Conservation (phyloP, 1,284 basidiomycete species). For the Ustilago tritici region DNA sequence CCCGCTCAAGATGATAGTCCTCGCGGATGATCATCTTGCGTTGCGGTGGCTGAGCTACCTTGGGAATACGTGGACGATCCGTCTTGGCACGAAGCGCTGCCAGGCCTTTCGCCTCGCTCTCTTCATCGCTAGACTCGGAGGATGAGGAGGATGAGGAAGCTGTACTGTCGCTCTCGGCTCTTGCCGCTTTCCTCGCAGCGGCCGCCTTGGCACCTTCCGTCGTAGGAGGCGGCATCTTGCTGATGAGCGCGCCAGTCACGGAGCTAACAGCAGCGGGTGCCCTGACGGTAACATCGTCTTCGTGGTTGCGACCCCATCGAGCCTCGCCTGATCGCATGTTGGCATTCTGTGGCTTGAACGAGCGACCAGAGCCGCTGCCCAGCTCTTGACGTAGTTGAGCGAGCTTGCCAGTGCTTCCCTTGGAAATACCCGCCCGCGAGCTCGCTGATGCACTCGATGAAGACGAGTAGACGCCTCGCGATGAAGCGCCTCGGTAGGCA, state of each 20-base stretch:
- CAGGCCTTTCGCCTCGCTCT: conserved; percentile 72
- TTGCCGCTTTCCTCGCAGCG: conserved; percentile 28
- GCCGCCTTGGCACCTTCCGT: conserved; percentile 34
- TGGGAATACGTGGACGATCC: conserved; percentile 66
- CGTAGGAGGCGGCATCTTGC: conserved; percentile 35
- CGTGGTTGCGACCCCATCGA: conserved; percentile 49
- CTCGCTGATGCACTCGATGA: conserved; percentile 15
- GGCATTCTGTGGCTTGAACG: conserved; percentile 46
- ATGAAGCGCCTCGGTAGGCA: conserved; percentile 45
- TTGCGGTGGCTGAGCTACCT: conserved; percentile 72
- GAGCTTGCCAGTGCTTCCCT: conserved; percentile 46
- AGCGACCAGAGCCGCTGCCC: conserved; percentile 34
- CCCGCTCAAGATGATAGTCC: conserved; percentile 64
- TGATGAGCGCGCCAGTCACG: conserved; percentile 56
- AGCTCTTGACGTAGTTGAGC: conserved; percentile 58
- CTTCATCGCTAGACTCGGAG: conserved; percentile 72
- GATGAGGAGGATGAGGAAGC: conserved; percentile 65
- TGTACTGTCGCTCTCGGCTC: conserved; percentile 50
- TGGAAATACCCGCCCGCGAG: conserved; percentile 25
- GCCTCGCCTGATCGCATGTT: conserved; percentile 36
- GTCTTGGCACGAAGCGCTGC: conserved; percentile 72
- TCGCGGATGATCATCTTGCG: conserved; percentile 81
- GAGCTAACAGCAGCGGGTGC: conserved; percentile 59
- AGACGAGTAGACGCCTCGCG: conserved; percentile 23
- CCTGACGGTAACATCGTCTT: conserved; percentile 53